Conservation (phyloP, 805 yeast species). For the Saturnispora serradocipensis region DNA sequence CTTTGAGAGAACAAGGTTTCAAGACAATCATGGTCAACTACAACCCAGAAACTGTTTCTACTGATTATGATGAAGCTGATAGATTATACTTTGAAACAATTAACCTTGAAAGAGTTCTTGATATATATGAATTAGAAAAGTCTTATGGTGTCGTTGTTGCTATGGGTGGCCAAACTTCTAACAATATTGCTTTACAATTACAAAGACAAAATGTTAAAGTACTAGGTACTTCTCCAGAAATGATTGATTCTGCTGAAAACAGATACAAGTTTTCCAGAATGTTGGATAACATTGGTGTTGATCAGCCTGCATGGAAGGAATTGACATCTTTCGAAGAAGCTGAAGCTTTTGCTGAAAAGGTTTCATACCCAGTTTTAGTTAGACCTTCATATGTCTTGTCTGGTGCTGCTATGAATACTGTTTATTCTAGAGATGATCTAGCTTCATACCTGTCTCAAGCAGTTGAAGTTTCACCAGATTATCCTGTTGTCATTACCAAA, state of each 20-base stretch:
- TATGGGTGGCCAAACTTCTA: constrained; percentile 99
- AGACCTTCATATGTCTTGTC: constrained; percentile 96
- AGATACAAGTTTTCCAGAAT: constrained; percentile 96
- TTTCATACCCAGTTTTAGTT: constrained; percentile 88
- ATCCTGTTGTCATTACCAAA: constrained; percentile 95
- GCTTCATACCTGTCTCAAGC: constrained; percentile 87
- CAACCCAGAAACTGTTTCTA: constrained; percentile 97
- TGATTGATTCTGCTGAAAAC: constrained; percentile 97
- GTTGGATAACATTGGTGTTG: constrained; percentile 93
- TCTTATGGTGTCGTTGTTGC: constrained; percentile 89
- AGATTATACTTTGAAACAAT: constrained; percentile 93
- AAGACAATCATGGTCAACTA: constrained; percentile 94
- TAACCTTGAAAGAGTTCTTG: constrained; percentile 87
- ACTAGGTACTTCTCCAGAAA: constrained; percentile 94
- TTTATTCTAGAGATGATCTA: constrained; percentile 80
- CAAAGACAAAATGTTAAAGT: constrained; percentile 93
- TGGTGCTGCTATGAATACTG: constrained; percentile 99
- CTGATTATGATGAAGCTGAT: constrained; percentile 98
- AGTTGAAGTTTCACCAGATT: constrained; percentile 94
- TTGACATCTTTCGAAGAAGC: constrained; percentile 90
- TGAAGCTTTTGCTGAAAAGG: constrained; percentile 82
- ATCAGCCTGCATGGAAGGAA: constrained; percentile 99
- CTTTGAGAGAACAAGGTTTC: constrained; percentile 77
- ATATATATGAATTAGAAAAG: constrained; percentile 86
- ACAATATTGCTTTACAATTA: constrained; percentile 87